Evolutionary conservation across 805 yeast species (phyloP).

Genomic region (Pichia californica): DNA sequence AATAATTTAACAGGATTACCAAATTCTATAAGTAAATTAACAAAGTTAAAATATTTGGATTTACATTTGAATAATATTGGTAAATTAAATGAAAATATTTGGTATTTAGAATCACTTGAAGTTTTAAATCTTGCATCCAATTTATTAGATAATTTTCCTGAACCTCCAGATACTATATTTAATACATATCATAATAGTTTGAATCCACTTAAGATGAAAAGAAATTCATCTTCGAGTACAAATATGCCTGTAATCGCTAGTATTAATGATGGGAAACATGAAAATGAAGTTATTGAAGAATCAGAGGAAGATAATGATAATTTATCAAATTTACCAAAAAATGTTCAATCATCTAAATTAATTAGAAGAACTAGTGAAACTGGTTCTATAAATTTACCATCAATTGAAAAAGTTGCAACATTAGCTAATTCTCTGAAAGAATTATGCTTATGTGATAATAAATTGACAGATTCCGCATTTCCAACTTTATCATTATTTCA

Average conservation of each 20-base stretch:
- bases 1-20: conserved; percentile 76
- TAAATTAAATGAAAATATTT: conserved; percentile 56
- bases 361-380: conserved; percentile 15
- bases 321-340: neutral
- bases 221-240: neutral
- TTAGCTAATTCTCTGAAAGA: conserved; percentile 34
- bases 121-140: conserved; percentile 70
- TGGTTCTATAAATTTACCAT: conserved; percentile 2
- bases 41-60: conserved; percentile 60
- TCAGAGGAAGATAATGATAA: conserved; percentile 3
- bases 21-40: conserved; percentile 50
- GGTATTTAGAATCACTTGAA: conserved; percentile 53
- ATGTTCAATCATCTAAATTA: neutral
- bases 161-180: conserved; percentile 33
- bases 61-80: conserved; percentile 80
- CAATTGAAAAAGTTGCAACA: neutral
- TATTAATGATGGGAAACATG: neutral
- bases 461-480: conserved; percentile 71
- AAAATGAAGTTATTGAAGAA: neutral
- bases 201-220: neutral
- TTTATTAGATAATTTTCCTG: conserved; percentile 53
- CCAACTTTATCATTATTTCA: conserved; percentile 54
- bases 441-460: conserved; percentile 75
- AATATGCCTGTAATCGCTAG: no score
- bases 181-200: neutral